These are phyloP conservation scores for Candida vartiovaarae DNA, from an alignment of 805 yeast genomes.

Conservation along the genomic window DNA sequence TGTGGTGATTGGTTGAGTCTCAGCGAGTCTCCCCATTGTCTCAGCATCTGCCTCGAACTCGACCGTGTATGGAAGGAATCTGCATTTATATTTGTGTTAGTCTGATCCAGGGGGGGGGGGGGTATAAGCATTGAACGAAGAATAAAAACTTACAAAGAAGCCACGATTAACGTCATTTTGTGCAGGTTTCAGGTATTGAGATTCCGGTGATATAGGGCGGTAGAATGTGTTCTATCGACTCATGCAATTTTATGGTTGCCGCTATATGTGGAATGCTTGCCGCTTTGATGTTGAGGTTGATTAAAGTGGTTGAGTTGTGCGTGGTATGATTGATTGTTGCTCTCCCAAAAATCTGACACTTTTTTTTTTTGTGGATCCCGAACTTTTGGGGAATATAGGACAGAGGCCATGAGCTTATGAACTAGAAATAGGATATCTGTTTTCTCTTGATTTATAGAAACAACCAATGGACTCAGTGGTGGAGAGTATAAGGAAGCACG, in stretches of 20 bases:
- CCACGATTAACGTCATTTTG: slow-evolving; percentile 60
- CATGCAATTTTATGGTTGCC: too few species aligned
- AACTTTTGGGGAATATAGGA: not conserved
- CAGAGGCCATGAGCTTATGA: too few species aligned
- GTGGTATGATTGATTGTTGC: too few species aligned
- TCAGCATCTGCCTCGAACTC: slow-evolving; percentile 35
- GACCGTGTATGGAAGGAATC: slow-evolving; percentile 72
- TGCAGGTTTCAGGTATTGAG: too few species aligned
- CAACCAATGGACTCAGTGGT: too few species aligned
- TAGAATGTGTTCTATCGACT: too few species aligned
- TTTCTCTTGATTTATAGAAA: too few species aligned
- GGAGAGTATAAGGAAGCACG: too few species aligned
- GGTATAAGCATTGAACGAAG: not conserved
- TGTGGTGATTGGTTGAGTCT: slow-evolving; percentile 11
- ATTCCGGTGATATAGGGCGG: too few species aligned
- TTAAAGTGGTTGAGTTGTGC: too few species aligned
- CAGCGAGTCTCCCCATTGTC: slow-evolving; percentile 27
- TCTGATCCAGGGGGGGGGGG: not conserved
- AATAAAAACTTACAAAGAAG: slow-evolving; percentile 50
- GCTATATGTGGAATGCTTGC: too few species aligned
- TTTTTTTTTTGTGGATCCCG: not conserved
- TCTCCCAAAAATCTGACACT: not conserved
- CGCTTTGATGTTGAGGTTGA: not conserved
- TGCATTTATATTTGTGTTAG: slow-evolving; percentile 12
- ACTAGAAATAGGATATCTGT: too few species aligned